A percentile compares a stretch with the other conserved stretches of the same genome.
Conservation (phyloP, 2,329 filamentous ascomycete species). For the Endoconidiophora laricicola region DNA sequence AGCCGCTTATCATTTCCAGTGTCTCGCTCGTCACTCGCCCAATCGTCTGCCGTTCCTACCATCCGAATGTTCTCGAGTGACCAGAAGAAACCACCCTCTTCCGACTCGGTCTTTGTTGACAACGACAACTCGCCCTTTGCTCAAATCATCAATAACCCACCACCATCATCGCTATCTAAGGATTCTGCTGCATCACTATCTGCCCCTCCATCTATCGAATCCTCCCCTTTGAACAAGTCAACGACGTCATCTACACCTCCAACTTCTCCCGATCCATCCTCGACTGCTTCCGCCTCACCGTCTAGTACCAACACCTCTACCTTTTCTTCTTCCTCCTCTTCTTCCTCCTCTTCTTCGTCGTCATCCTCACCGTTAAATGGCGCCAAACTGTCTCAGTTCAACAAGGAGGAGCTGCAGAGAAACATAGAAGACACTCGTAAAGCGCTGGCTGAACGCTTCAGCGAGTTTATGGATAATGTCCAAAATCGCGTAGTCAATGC, state of each 20-base stretch:
- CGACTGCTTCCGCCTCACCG: background rate
- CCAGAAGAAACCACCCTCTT: conserved; percentile 5
- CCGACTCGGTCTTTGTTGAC: conserved; percentile 4
- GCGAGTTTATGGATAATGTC: conserved; percentile 69
- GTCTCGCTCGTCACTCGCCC: background rate
- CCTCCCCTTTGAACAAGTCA: background rate
- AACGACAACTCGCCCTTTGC: conserved; percentile 11
- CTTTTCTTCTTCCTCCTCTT: background rate
- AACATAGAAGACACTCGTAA: conserved; percentile 18
- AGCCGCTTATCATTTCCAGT: background rate
- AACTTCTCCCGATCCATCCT: conserved; percentile 1
- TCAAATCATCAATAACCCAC: conserved; percentile 8
- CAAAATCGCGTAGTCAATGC: conserved; percentile 74
- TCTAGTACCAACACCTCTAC: background rate
- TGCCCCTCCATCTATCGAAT: conserved; percentile 12
- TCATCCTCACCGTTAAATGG: conserved; percentile 11
- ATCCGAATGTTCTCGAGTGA: conserved; percentile 4
- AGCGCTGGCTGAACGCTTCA: conserved; percentile 30
- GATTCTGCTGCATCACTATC: conserved; percentile 8
- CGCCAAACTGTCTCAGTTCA: conserved; percentile 17
- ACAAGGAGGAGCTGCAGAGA: conserved; percentile 20
- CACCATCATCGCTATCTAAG: background rate
- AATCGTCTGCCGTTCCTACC: background rate
- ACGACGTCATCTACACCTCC: conserved; percentile 5
- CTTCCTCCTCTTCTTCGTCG: conserved; percentile 4